A percentile compares a stretch with the other conserved stretches of the same genome.
Evolutionary conservation across 1,284 basidiomycete species (phyloP).

Genomic region (Peniophora sp.): DNA sequence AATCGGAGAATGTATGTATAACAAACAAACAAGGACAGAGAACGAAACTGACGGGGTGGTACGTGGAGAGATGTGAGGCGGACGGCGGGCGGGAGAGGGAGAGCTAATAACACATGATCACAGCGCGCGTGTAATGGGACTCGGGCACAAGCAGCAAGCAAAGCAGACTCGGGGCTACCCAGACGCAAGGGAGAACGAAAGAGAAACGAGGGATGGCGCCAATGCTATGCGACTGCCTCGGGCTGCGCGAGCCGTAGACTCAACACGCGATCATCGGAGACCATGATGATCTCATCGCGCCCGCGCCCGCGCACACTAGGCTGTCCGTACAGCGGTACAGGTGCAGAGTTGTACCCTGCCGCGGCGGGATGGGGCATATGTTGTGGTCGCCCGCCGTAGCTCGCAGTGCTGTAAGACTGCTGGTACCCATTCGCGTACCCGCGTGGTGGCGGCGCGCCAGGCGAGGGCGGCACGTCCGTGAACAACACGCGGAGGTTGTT

Average conservation of each 20-base stretch:
- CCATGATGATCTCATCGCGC: conserved; percentile 73
- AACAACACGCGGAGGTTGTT: conserved; percentile 86
- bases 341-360: conserved; percentile 34
- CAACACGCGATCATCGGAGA: conserved; percentile 73
- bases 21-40: too few relatives aligned
- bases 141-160: too few relatives aligned
- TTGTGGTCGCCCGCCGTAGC: conserved; percentile 19
- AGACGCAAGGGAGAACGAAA: conserved; percentile 1
- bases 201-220: background rate
- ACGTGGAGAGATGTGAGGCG: too few relatives aligned
- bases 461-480: conserved; percentile 87
- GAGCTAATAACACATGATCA: too few relatives aligned
- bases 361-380: conserved; percentile 15
- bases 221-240: too few relatives aligned
- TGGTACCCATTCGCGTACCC: conserved; percentile 23
- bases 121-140: too few relatives aligned
- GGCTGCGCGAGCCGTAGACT: conserved; percentile 42
- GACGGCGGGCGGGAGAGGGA: too few relatives aligned
- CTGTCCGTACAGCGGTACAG: conserved; percentile 30
- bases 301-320: conserved; percentile 29
- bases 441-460: conserved; percentile 28
- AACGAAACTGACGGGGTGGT: too few relatives aligned
- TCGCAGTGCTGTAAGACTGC: conserved; percentile 25
- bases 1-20: too few relatives aligned
- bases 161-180: too few relatives aligned